These are phyloP conservation scores for Lipomyces chichibuensis DNA, from an alignment of 805 yeast species.

Conservation along the genomic window DNA sequence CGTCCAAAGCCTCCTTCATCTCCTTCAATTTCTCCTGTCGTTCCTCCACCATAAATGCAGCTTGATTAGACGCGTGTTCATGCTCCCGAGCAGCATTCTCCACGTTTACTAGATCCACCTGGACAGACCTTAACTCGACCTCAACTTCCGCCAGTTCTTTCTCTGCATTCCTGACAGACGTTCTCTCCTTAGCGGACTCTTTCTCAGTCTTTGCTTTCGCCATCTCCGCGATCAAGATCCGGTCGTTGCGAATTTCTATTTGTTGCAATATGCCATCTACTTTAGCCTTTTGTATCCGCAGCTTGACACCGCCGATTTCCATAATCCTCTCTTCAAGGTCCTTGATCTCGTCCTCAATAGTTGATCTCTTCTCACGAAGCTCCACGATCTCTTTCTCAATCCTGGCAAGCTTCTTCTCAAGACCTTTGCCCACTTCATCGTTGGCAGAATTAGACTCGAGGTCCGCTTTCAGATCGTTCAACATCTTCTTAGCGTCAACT, in stretches of 20 bases:
- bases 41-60: constrained; percentile 32
- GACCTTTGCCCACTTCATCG: constrained; percentile 46
- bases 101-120: constrained; percentile 45
- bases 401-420: constrained; percentile 15
- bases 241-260: constrained; percentile 61
- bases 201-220: constrained; percentile 63
- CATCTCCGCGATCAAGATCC: constrained; percentile 60
- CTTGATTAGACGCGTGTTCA: constrained; percentile 35
- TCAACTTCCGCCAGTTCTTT: constrained; percentile 50
- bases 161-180: constrained; percentile 52
- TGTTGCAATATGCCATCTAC: constrained; percentile 75
- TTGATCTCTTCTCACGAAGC: constrained; percentile 59
- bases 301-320: constrained; percentile 87
- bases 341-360: constrained; percentile 59
- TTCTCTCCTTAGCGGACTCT: constrained; percentile 60
- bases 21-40: constrained; percentile 41
- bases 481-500: constrained; percentile 50
- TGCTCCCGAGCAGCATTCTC: constrained; percentile 43
- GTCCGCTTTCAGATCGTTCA: constrained; percentile 46
- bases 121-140: constrained; percentile 45
- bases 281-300: constrained; percentile 76
- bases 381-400: constrained; percentile 48
- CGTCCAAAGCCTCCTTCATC: constrained; percentile 49
- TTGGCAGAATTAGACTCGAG: constrained; percentile 15
- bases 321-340: constrained; percentile 73